Base-by-base conservation (phyloP, 345 rosid genomes). In the Streptanthus diversifolius region DNA sequence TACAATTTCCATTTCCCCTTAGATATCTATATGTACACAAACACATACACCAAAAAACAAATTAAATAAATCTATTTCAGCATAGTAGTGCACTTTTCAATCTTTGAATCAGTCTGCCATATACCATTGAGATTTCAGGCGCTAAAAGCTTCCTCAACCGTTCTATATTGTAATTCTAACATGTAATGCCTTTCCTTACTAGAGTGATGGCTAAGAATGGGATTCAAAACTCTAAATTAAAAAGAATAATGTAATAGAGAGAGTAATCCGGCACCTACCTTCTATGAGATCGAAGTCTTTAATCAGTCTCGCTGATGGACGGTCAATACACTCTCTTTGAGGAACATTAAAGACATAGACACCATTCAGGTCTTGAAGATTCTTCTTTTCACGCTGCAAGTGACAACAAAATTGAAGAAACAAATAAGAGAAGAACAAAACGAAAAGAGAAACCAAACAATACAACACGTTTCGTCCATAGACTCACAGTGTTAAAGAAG, bases 301-400 rank as follows among this genome's bases (percentile, higher is more conserved):
- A 54, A 95, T 89, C 80, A 95, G 80, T 78, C 85, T 86, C 13
- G 97, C 99, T 2, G 93, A 88, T 75, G 97, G 95, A 71, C 96
- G 81, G 72, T 91, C 99, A 44, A 95, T 77, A 68, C 56, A 37
- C 57, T 95, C 97, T 73, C 95, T 73, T 52, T 91, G 93, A 66
- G 86, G 82, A 78, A 87, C 92, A 86, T 82, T 85, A 53, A 76
- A 95, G 25, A 91, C 93, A 79, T 81, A 91, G 52, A 90, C 96
- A 71, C 85, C 88, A 79, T 84, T 84, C 47, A 84, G 72, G 70
- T 91, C 97, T 72, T 91, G 99, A 64, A 88, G 80, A 77, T 91
- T 95, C 82, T 79, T 90, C 89, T 88, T 91, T 76, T 91, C 95
- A 77, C 87, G 86, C 99, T 91, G 88, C 85, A 85, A 82, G 70